Base-by-base conservation (phyloP, 2,329 filamentous ascomycete genomes). In the Fusarium brachygibbosum region DNA sequence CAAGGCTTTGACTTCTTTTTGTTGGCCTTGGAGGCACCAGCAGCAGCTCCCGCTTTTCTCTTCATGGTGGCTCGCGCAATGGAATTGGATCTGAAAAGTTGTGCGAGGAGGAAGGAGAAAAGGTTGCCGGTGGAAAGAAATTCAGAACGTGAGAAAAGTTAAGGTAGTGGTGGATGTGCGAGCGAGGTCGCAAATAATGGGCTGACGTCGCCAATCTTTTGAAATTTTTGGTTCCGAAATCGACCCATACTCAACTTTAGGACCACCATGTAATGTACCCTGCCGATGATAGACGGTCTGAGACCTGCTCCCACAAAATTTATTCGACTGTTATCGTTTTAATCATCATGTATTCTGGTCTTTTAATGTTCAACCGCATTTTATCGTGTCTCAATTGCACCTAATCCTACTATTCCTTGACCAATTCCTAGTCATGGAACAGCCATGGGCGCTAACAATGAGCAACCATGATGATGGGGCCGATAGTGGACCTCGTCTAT, bases 1-100 rank as follows among this genome's bases (percentile, higher is more conserved):
- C 84, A 77, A 63, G 79, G 80, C 77, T 85, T 86, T 70, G 84
- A 78, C 77, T 86, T 86, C 79, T 88, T 89, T 76, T 84, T 86
- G 67, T 75, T 74, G 67, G 79, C 79, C 70, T 79, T 83, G 61
- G 81, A 82, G 75, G 79, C 76, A 68, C 82, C 80, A 64, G 79
- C 76, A 68, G 82, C 80, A 64, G 79, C 76, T 46, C 84, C 83
- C 64, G 87, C 86, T 78, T 90, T 89, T 81, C 87, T 85, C 81
- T 90, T 90, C 85, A 88, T 88, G 25, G 17, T 68, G 52, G 19
- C 50, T 61, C 29, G 38, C 55, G 56, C 69, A 71, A 75, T 74
- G 69, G 69, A 50, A 16, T 38, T 45, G n/a, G 35, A 32, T 62
- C 23, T 46, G 32, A 56, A 62, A 51, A 34, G 45, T 50, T 60